Evolutionary conservation across 352 stramenopile species (phyloP).

Genomic region (Phytophthora cajani): DNA sequence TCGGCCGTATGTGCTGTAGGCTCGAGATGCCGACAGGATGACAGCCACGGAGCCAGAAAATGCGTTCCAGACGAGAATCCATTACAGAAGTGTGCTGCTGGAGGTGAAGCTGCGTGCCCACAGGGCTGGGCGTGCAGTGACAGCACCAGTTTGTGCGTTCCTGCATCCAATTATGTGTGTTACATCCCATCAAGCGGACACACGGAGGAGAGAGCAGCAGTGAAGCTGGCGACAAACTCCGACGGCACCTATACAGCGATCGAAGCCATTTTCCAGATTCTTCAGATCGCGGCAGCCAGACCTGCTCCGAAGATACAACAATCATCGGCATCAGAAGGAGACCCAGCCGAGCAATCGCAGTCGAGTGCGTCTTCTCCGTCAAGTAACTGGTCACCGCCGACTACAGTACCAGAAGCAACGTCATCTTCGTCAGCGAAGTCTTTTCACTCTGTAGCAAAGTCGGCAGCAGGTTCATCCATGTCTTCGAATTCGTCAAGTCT

Average conservation of each 20-base stretch:
- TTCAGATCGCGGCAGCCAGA: slow-evolving; percentile 31
- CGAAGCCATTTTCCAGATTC: slow-evolving; percentile 47
- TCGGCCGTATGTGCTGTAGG: slow-evolving; percentile 44
- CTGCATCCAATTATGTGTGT: slow-evolving; percentile 44
- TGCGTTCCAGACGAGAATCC: slow-evolving; percentile 28
- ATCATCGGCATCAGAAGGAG: slow-evolving; percentile 5
- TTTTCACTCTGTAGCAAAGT: slow-evolving; percentile 2
- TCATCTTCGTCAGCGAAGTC: neutral
- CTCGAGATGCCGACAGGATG: slow-evolving; percentile 33
- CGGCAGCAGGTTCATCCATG: slow-evolving; percentile 1
- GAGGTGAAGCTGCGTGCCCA: slow-evolving; percentile 26
- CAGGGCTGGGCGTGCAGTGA: slow-evolving; percentile 41
- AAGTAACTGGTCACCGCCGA: neutral
- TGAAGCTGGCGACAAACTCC: slow-evolving; percentile 38
- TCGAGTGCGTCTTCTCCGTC: slow-evolving; percentile 1
- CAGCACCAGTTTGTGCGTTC: slow-evolving; percentile 27
- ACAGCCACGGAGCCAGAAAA: slow-evolving; percentile 4
- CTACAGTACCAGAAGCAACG: neutral
- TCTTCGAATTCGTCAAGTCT: neutral
- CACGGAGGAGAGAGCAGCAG: slow-evolving; percentile 2
- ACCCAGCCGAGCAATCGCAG: slow-evolving; percentile 8
- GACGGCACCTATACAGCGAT: slow-evolving; percentile 35
- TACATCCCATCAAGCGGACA: slow-evolving; percentile 29
- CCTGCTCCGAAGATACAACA: slow-evolving; percentile 7
- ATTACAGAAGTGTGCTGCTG: slow-evolving; percentile 11